These are phyloP conservation scores for Tremella yokohamensis DNA, from an alignment of 768 basidiomycete genomes.

Conservation along the genomic window DNA sequence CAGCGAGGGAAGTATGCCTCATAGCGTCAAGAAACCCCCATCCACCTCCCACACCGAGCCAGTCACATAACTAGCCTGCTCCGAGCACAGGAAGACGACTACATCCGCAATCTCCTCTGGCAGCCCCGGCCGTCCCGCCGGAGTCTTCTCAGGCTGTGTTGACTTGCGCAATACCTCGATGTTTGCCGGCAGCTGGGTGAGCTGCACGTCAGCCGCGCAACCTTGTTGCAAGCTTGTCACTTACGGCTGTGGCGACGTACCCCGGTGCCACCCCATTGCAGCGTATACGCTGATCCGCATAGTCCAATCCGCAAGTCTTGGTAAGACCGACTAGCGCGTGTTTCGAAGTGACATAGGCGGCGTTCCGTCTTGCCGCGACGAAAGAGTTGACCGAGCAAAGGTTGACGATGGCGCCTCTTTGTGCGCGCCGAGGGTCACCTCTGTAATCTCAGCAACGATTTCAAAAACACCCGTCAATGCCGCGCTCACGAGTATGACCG, in stretches of 20 bases:
- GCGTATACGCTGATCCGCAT: slow-evolving; percentile 10
- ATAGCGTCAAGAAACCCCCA: too few species aligned
- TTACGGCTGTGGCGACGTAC: background rate
- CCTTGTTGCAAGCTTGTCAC: too few species aligned
- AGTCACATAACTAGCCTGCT: slow-evolving; percentile 16
- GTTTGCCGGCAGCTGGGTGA: too few species aligned
- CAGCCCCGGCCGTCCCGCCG: slow-evolving; percentile 10
- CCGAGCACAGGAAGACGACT: slow-evolving; percentile 9
- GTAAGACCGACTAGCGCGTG: slow-evolving; percentile 15
- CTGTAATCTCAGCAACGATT: too few species aligned
- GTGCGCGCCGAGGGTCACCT: too few species aligned
- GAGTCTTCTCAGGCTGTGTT: background rate
- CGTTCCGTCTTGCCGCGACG: background rate
- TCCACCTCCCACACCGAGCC: slow-evolving; percentile 6
- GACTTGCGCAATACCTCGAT: too few species aligned
- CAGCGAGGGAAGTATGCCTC: too few species aligned
- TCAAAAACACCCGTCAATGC: too few species aligned
- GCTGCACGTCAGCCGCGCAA: too few species aligned
- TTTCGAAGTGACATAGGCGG: slow-evolving; percentile 18
- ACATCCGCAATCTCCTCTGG: slow-evolving; percentile 14
- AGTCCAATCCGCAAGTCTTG: slow-evolving; percentile 14
- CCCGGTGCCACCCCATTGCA: slow-evolving; percentile 19
- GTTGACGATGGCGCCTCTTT: too few species aligned
- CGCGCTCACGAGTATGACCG: too few species aligned
- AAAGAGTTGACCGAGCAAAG: too few species aligned